Conservation (phyloP, 2,329 filamentous ascomycete species). For the Phaeosphaeria sp. region DNA sequence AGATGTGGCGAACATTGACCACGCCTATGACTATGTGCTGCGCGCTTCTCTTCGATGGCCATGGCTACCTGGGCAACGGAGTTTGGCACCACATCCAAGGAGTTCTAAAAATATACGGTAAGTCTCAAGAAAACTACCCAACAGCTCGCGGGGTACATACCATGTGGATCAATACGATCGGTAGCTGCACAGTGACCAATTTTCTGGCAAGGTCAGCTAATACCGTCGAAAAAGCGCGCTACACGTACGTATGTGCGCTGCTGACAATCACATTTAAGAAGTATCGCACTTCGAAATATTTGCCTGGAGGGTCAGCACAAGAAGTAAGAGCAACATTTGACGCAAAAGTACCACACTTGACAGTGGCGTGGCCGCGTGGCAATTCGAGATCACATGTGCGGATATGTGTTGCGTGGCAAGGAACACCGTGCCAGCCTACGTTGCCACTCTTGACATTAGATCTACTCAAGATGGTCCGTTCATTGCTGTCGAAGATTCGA, state of each 20-base stretch:
- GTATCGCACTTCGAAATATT: constrained; percentile 64
- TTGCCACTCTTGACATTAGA: constrained; percentile 51
- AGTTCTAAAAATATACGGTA: constrained; percentile 48
- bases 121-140: not conserved
- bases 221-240: not conserved
- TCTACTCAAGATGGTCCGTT: constrained; percentile 55
- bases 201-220: constrained; percentile 47
- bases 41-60: constrained; percentile 60
- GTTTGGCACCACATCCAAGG: constrained; percentile 62
- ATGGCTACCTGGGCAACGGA: constrained; percentile 62
- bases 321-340: not conserved
- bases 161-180: constrained; percentile 64
- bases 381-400: constrained; percentile 59
- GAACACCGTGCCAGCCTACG: constrained; percentile 57
- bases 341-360: constrained; percentile 52
- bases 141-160: constrained; percentile 26
- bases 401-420: constrained; percentile 53
- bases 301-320: constrained; percentile 45
- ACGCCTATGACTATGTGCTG: constrained; percentile 26
- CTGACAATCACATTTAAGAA: constrained; percentile 60
- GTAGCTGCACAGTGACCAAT: constrained; percentile 60
- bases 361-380: constrained; percentile 58
- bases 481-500: constrained; percentile 60
- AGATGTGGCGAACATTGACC: constrained; percentile 34
- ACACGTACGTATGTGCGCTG: constrained; percentile 50